Evolutionary conservation across 2,329 filamentous ascomycete species (phyloP).

Genomic region (Hypoxylon sp.): DNA sequence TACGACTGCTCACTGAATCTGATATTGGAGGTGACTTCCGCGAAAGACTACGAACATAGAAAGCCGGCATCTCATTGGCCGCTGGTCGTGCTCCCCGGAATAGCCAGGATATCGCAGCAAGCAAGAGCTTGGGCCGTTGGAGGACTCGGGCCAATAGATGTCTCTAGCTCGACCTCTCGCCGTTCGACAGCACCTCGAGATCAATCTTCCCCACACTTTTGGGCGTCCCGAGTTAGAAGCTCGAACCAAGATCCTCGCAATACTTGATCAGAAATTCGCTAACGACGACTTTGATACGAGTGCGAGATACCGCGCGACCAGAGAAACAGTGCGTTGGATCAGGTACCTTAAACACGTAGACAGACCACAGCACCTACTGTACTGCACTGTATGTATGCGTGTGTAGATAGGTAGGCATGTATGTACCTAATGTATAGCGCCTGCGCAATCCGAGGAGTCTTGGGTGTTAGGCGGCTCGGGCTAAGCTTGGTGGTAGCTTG

Average conservation of each 20-base stretch:
- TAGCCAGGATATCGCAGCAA: slow-evolving; percentile 37
- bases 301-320: neutral
- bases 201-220: slow-evolving; percentile 34
- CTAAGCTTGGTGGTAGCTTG: slow-evolving; percentile 23
- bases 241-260: slow-evolving; percentile 25
- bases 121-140: slow-evolving; percentile 31
- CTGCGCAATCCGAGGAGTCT: neutral
- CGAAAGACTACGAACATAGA: slow-evolving; percentile 27
- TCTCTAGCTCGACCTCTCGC: slow-evolving; percentile 31
- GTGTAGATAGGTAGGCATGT: too few relatives aligned
- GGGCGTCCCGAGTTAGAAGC: slow-evolving; percentile 31
- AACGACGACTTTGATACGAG: neutral
- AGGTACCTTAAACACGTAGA: neutral
- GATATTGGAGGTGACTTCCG: slow-evolving; percentile 29
- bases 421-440: neutral
- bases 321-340: neutral
- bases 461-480: slow-evolving; percentile 40
- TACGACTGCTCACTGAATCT: slow-evolving; percentile 20
- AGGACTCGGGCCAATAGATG: slow-evolving; percentile 34
- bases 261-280: slow-evolving; percentile 15
- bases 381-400: too few relatives aligned
- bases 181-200: slow-evolving; percentile 31
- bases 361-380: neutral
- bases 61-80: slow-evolving; percentile 27
- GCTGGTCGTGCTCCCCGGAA: slow-evolving; percentile 27